phyloP scores from a whole-genome alignment of 805 yeast genomes.

The Wickerhamomyces xylosicus region DNA sequence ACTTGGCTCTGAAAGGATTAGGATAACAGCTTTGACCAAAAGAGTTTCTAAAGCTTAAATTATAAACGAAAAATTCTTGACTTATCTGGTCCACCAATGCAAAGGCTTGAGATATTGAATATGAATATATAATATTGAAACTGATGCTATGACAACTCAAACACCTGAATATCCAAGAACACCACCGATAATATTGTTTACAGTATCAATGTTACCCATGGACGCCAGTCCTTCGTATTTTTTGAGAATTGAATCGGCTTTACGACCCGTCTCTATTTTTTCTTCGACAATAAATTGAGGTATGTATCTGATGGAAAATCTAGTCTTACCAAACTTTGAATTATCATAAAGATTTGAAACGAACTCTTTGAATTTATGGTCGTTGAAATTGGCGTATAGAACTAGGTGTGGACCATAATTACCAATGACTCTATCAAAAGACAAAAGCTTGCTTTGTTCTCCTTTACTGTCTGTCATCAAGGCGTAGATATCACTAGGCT shows the following conservation, averaged over 20 bases:
- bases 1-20: too few species aligned
- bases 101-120: too few species aligned
- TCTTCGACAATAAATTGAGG: slow-evolving; percentile 22
- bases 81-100: too few species aligned
- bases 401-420: slow-evolving; percentile 39
- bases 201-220: too few species aligned
- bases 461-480: slow-evolving; percentile 38
- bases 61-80: too few species aligned
- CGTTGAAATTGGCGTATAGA: slow-evolving; percentile 55
- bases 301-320: slow-evolving; percentile 69
- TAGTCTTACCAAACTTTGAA: slow-evolving; percentile 53
- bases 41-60: too few species aligned
- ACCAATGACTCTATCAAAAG: slow-evolving; percentile 64
- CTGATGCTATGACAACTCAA: too few species aligned
- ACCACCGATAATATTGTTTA: too few species aligned
- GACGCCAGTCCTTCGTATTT: slow-evolving; percentile 33
- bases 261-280: slow-evolving; percentile 47
- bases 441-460: slow-evolving; percentile 12
- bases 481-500: slow-evolving; percentile 70
- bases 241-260: slow-evolving; percentile 52
- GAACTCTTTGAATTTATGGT: slow-evolving; percentile 42
- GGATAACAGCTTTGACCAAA: too few species aligned
- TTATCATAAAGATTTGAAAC: slow-evolving; percentile 48
- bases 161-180: too few species aligned
- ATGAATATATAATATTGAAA: too few species aligned